Base-by-base conservation (phyloP, 257 asterid genomes). In the Leptodermis oblonga region DNA sequence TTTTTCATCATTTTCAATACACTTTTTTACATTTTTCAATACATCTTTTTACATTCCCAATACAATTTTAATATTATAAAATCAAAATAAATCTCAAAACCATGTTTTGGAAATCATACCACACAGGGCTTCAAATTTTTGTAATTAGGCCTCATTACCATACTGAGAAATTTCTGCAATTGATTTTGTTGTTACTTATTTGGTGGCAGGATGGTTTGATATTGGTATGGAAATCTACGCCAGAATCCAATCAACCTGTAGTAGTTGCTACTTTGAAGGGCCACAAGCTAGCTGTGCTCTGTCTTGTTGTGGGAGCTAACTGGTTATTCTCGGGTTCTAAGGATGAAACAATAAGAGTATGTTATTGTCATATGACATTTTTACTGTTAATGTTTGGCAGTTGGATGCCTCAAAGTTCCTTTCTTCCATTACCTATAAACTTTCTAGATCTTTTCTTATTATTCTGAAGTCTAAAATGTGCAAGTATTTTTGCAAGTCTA, bases 281-380 rank as follows among this genome's bases (percentile, higher is more conserved):
- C 14, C 93, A 88, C 77, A 33, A 28, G 17, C 75, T 72, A 26
- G 82, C 82, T 7, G 85, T 86, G 28, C 51, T 71, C 59, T 74
- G 88, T 15, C 81, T 90, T 43, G 70, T 78, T 65, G 64, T 88
- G 12, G 92, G 93, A 51, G 74, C 80, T 31, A 42, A 64, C 18
- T 74, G 72, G 65, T 82, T 89, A 34, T 89, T 82, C 69, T 85
- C 92, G 2, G 88, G 86, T 48, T 89, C 96, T 13, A 73, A 30
- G 34, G 90, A 87, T 74, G 58, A 69, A 7, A 78, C 85, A 4
- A 79, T 87, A 72, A 82, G 83, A 79, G 92, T 86, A 79, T 53
- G 67, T 69, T 2, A 4, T 6, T 46, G 18, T 46, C n/a, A 15
- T 46, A 46, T 13, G 18, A 46, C 15, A 46, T 12, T 46, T 13